These are phyloP conservation scores for Neofusicoccum sp. DNA, from an alignment of 2,329 filamentous ascomycete species.

Conservation along the genomic window DNA sequence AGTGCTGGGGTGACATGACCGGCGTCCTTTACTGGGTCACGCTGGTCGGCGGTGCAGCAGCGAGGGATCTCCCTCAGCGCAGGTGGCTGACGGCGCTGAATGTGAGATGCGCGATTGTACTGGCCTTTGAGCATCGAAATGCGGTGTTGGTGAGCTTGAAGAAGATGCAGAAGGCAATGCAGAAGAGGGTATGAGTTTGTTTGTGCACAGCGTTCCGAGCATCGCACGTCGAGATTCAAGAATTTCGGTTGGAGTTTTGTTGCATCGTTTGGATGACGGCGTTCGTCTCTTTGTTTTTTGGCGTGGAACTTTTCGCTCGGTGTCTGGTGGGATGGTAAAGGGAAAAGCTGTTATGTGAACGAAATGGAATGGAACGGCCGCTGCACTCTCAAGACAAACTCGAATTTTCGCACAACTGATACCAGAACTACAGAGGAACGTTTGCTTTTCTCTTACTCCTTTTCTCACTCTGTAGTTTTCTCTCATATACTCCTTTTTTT, in stretches of 20 bases:
- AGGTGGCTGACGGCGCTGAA: slow-evolving; percentile 35
- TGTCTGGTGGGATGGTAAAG: background rate
- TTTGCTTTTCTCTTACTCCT: background rate
- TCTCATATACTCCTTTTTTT: too few relatives aligned
- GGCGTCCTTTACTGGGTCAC: slow-evolving; percentile 39
- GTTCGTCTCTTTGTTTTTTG: background rate
- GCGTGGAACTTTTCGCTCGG: background rate
- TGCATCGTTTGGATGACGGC: background rate
- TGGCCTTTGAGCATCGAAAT: slow-evolving; percentile 38
- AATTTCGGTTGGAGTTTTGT: too few relatives aligned
- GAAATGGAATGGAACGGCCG: too few relatives aligned
- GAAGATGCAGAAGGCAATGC: slow-evolving; percentile 10
- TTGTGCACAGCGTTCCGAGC: too few relatives aligned
- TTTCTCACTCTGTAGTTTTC: background rate
- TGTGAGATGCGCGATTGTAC: slow-evolving; percentile 31
- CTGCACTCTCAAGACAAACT: too few relatives aligned
- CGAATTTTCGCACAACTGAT: background rate
- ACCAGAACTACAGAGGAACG: background rate
- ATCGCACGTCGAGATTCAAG: too few relatives aligned
- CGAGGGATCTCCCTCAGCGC: slow-evolving; percentile 1
- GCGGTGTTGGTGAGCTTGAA: slow-evolving; percentile 30
- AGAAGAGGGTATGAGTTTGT: background rate
- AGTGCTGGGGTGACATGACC: slow-evolving; percentile 38
- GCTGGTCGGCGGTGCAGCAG: slow-evolving; percentile 31
- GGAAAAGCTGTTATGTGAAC: too few relatives aligned